These are phyloP conservation scores for Skeletonema costatum DNA, from an alignment of 108 stramenopile genomes.

Conservation along the genomic window DNA sequence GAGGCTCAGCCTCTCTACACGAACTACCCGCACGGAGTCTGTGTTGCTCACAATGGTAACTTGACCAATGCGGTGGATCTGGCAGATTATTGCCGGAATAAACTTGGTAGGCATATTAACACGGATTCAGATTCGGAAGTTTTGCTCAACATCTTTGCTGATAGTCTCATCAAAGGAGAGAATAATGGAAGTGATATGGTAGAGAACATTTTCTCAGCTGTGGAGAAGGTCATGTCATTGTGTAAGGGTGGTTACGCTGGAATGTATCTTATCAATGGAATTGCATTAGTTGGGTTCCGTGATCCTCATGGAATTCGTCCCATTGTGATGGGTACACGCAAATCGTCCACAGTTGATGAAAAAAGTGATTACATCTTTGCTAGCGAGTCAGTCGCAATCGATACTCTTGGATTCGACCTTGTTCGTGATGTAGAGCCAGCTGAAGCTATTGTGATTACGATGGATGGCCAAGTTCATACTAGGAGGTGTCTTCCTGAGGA, in stretches of 20 bases:
- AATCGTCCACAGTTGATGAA: constrained; percentile 26
- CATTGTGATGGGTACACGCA: constrained; percentile 87
- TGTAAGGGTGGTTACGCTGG: constrained; percentile 97
- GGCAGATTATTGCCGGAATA: constrained; percentile 49
- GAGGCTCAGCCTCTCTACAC: constrained; percentile 98
- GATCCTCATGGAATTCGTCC: constrained; percentile 99
- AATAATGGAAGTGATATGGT: constrained; percentile 44
- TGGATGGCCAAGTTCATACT: constrained; percentile 78
- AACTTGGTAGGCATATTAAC: constrained; percentile 89
- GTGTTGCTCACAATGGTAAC: constrained; percentile 99
- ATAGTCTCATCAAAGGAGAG: constrained; percentile 72
- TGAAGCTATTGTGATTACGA: constrained; percentile 92
- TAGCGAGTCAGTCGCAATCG: constrained; percentile 97
- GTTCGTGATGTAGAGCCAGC: constrained; percentile 93
- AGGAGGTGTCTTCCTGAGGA: constrained; percentile 56
- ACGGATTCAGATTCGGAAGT: constrained; percentile 98
- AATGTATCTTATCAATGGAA: constrained; percentile 92
- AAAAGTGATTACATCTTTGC: constrained; percentile 85
- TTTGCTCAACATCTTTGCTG: constrained; percentile 95
- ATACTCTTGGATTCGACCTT: constrained; percentile 94
- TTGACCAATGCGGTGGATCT: constrained; percentile 91
- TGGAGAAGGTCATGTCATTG: constrained; percentile 78
- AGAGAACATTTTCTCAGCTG: constrained; percentile 76
- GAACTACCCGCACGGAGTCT: constrained; percentile 97
- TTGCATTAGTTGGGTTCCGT: constrained; percentile 96